These are phyloP conservation scores for Corrigiola litoralis DNA, from an alignment of 179 eudicot genomes.

Conservation along the genomic window DNA sequence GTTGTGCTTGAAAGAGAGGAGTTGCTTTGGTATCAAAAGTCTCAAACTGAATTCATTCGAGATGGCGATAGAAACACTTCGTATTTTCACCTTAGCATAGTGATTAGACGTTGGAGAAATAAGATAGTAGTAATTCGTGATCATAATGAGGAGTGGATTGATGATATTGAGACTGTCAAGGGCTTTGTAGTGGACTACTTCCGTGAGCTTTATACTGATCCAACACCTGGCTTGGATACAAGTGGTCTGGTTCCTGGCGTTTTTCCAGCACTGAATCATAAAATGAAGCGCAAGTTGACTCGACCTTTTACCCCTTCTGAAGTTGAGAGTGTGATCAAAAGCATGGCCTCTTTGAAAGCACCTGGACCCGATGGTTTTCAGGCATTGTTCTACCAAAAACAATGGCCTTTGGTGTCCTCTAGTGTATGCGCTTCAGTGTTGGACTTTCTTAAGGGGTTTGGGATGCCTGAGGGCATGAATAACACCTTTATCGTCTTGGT, in stretches of 20 bases:
- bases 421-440: neutral
- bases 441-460: neutral
- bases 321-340: neutral
- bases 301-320: neutral
- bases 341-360: neutral
- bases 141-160: neutral
- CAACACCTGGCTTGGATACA: no score
- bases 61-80: neutral
- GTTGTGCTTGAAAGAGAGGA: neutral
- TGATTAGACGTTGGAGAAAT: neutral
- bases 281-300: neutral
- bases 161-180: neutral
- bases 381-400: neutral
- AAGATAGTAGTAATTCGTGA: neutral
- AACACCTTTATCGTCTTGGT: neutral
- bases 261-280: neutral
- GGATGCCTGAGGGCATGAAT: neutral
- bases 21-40: neutral
- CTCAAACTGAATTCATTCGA: neutral
- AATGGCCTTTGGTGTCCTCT: neutral
- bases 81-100: neutral
- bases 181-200: neutral
- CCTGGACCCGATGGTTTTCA: neutral
- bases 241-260: neutral
- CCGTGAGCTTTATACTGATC: neutral